Evolutionary conservation across 768 basidiomycete genomes (phyloP).

Genomic region (Leccinum sublutescens): DNA sequence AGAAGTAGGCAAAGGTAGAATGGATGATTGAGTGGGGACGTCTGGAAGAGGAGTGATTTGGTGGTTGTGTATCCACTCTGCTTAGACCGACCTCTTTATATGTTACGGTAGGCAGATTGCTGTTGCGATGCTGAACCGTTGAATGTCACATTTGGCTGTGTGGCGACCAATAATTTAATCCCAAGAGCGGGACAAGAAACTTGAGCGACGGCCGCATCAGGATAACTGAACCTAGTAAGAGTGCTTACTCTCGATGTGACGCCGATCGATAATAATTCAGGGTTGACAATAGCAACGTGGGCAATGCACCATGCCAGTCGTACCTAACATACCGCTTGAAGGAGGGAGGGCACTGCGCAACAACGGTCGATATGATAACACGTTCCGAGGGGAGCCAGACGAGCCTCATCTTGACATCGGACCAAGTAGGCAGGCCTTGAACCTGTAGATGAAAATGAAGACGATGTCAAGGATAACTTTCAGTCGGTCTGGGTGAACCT

Average conservation of each 20-base stretch:
- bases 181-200: background rate
- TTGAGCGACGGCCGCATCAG: slow-evolving; percentile 4
- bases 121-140: background rate
- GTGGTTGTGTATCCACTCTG: slow-evolving; percentile 3
- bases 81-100: slow-evolving; percentile 23
- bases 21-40: background rate
- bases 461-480: background rate
- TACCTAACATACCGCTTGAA: slow-evolving; percentile 1
- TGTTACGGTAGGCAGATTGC: background rate
- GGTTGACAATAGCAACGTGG: background rate
- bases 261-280: slow-evolving; percentile 9
- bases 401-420: background rate
- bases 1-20: background rate
- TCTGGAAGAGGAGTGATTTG: slow-evolving; percentile 1
- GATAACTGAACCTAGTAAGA: background rate
- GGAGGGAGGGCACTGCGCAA: background rate
- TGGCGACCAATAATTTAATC: background rate
- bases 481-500: background rate
- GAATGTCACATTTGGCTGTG: background rate
- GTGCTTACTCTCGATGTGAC: slow-evolving; percentile 4
- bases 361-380: slow-evolving; percentile 2
- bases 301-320: background rate
- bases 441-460: background rate
- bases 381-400: slow-evolving; percentile 3
- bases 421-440: background rate